Evolutionary conservation across 331 rosid genomes (phyloP).

Genomic region (Spiraea crenata): DNA sequence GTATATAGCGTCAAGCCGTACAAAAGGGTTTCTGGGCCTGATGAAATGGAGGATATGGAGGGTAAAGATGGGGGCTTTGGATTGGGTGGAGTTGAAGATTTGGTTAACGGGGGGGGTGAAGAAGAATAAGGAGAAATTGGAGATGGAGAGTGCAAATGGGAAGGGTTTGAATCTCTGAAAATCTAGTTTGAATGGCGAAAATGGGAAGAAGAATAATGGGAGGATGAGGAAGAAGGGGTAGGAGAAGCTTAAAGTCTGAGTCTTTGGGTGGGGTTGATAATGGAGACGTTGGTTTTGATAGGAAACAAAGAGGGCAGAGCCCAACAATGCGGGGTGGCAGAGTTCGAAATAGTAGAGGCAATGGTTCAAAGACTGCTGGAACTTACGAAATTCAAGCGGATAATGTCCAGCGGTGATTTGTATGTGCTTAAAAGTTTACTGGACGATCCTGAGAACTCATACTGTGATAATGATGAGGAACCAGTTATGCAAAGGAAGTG

Average conservation of each 20-base stretch:
- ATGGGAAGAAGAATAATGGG: conserved; percentile 26
- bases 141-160: conserved; percentile 16
- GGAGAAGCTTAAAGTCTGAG: conserved; percentile 34
- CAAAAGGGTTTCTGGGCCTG: conserved; percentile 40
- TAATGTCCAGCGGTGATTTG: conserved; percentile 29
- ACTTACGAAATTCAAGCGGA: conserved; percentile 42
- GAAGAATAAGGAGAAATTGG: background rate
- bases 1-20: conserved; percentile 82
- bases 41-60: conserved; percentile 31
- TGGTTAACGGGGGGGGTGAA: conserved; percentile 20
- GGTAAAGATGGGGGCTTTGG: conserved; percentile 21
- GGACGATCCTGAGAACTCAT: conserved; percentile 12
- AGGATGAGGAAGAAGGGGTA: conserved; percentile 33
- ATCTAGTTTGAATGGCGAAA: conserved; percentile 12
- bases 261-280: conserved; percentile 35
- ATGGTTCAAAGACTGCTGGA: conserved; percentile 54
- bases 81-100: conserved; percentile 5
- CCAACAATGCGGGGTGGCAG: conserved; percentile 24
- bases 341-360: conserved; percentile 21
- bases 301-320: conserved; percentile 37
- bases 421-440: no score
- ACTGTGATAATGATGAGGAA: background rate
- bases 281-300: conserved; percentile 36
- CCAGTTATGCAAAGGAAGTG: background rate
- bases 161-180: conserved; percentile 21